These are phyloP conservation scores for Ustilago trichophora DNA, from an alignment of 1,284 basidiomycete genomes.

Conservation along the genomic window DNA sequence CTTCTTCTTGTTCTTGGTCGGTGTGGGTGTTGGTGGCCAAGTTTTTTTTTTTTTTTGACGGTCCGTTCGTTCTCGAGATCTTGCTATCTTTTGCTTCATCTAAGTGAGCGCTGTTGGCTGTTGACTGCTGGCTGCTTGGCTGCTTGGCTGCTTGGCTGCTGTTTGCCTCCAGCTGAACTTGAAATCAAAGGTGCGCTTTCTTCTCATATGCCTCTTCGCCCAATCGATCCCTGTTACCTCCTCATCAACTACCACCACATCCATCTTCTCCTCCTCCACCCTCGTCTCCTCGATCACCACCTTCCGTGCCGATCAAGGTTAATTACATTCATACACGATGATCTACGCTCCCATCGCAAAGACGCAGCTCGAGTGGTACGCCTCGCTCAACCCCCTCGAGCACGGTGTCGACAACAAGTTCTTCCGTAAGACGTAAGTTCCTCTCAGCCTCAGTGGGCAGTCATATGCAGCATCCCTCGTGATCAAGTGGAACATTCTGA, in stretches of 20 bases:
- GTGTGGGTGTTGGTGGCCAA: conserved; percentile 2
- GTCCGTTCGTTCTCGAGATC: too few species aligned
- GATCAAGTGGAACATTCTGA: too few species aligned
- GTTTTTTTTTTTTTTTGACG: too few species aligned
- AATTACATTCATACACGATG: conserved; percentile 25
- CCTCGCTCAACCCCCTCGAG: conserved; percentile 65
- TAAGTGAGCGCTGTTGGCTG: too few species aligned
- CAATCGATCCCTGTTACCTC: neutral
- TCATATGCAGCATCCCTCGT: too few species aligned
- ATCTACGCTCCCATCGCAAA: conserved; percentile 59
- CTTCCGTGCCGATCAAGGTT: conserved; percentile 8
- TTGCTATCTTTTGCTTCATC: conserved; percentile 31
- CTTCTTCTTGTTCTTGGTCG: neutral
- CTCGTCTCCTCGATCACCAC: conserved; percentile 4
- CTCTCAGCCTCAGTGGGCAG: too few species aligned
- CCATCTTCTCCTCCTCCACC: neutral
- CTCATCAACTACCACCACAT: conserved; percentile 3
- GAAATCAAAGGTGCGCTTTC: neutral
- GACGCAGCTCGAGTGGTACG: conserved; percentile 66
- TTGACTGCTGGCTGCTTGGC: too few species aligned
- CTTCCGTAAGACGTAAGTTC: conserved; percentile 64
- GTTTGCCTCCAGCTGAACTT: too few species aligned
- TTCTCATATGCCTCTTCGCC: too few species aligned
- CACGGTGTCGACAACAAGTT: conserved; percentile 62
- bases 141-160: too few species aligned